phyloP scores from a whole-genome alignment of 2,329 filamentous ascomycete genomes.

The Aspergillus piperis region DNA sequence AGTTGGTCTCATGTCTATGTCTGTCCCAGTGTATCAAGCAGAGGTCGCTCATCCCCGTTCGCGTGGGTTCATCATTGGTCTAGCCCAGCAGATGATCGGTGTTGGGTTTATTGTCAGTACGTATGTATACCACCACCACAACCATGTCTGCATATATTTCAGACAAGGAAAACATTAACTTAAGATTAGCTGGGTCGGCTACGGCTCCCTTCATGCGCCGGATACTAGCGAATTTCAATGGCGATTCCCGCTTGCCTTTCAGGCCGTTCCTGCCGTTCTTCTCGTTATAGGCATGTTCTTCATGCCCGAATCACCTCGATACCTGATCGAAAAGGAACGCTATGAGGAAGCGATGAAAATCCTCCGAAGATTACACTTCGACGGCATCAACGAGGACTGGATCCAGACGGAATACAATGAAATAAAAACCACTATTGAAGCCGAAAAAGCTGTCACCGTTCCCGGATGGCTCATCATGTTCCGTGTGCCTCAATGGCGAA shows the following conservation, averaged over 20 bases:
- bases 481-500: constrained; percentile 54
- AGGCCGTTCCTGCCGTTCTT: constrained; percentile 44
- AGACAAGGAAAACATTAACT: not conserved
- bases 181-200: constrained; percentile 48
- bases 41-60: constrained; percentile 62
- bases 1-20: constrained; percentile 50
- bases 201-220: constrained; percentile 45
- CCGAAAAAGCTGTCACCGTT: constrained; percentile 58
- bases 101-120: constrained; percentile 49
- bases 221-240: constrained; percentile 36
- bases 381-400: constrained; percentile 58
- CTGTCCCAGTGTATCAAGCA: constrained; percentile 64
- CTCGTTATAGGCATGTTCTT: constrained; percentile 38
- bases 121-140: constrained; percentile 21
- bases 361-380: constrained; percentile 56
- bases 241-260: constrained; percentile 38
- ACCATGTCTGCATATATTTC: not conserved
- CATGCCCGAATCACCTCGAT: constrained; percentile 39
- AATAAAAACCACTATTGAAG: constrained; percentile 55
- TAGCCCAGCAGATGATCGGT: constrained; percentile 49
- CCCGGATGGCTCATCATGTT: constrained; percentile 43
- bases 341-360: constrained; percentile 53
- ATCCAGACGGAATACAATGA: constrained; percentile 47
- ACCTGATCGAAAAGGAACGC: constrained; percentile 45
- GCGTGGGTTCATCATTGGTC: constrained; percentile 52